Conservation (phyloP, 2,329 filamentous ascomycete species). For the Colletotrichum spaethianum region DNA sequence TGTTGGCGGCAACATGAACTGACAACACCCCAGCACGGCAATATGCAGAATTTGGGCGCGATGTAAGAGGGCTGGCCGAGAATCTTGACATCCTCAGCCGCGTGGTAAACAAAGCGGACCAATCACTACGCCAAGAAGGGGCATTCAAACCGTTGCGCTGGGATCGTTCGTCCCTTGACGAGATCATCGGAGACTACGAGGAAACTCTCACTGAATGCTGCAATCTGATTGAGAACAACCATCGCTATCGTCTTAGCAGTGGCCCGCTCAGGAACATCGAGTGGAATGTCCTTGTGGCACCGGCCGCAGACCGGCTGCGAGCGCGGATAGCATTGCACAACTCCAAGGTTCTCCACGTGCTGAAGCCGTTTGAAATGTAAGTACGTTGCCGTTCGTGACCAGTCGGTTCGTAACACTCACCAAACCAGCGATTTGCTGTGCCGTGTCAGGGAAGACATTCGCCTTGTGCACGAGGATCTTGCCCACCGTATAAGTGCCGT, state of each 20-base stretch:
- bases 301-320: slow-evolving; percentile 50
- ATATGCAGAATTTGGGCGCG: slow-evolving; percentile 51
- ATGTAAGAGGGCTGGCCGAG: slow-evolving; percentile 49
- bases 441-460: slow-evolving; percentile 46
- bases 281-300: slow-evolving; percentile 54
- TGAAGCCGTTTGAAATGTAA: slow-evolving; percentile 56
- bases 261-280: slow-evolving; percentile 51
- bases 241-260: slow-evolving; percentile 46
- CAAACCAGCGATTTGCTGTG: slow-evolving; percentile 50
- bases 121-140: slow-evolving; percentile 46
- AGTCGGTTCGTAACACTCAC: slow-evolving; percentile 7
- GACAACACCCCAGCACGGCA: slow-evolving; percentile 45
- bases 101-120: slow-evolving; percentile 48
- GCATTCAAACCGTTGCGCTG: slow-evolving; percentile 41
- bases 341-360: slow-evolving; percentile 50
- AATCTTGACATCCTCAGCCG: slow-evolving; percentile 50
- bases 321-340: slow-evolving; percentile 52
- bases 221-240: slow-evolving; percentile 48
- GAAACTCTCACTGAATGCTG: slow-evolving; percentile 51
- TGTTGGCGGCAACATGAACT: slow-evolving; percentile 3
- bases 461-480: slow-evolving; percentile 42
- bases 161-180: slow-evolving; percentile 42
- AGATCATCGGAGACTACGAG: slow-evolving; percentile 51
- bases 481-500: slow-evolving; percentile 37
- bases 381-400: background rate